These are phyloP conservation scores for Blastobotrys arbuscula DNA, from an alignment of 1,139 yeast species.

Conservation along the genomic window DNA sequence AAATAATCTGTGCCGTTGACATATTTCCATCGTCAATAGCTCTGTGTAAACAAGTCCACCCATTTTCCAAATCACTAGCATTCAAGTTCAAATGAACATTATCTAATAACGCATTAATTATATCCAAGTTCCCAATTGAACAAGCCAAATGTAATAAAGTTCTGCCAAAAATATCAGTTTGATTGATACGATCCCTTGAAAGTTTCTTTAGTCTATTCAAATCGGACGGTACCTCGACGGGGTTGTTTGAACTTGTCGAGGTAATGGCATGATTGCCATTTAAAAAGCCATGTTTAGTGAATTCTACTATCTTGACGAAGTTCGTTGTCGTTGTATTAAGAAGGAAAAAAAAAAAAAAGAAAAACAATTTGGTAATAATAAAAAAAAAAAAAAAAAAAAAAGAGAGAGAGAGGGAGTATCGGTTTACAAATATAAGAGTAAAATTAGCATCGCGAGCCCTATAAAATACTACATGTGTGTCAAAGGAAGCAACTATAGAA, in stretches of 20 bases:
- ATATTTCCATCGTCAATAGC: slow-evolving; percentile 57
- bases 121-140: slow-evolving; percentile 38
- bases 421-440: too few species aligned
- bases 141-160: slow-evolving; percentile 57
- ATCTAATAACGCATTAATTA: slow-evolving; percentile 38
- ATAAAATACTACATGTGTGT: background rate
- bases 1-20: slow-evolving; percentile 44
- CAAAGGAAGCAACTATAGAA: background rate
- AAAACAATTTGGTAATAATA: background rate
- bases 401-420: background rate
- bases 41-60: slow-evolving; percentile 79
- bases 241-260: background rate
- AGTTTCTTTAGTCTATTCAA: slow-evolving; percentile 29
- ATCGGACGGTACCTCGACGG: background rate
- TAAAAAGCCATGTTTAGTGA: slow-evolving; percentile 7
- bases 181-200: slow-evolving; percentile 40
- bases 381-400: background rate
- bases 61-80: slow-evolving; percentile 64
- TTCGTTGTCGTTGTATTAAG: too few species aligned
- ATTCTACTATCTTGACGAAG: background rate
- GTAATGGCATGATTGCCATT: slow-evolving; percentile 3
- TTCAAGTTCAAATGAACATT: slow-evolving; percentile 41
- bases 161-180: slow-evolving; percentile 71
- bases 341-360: background rate
- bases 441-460: background rate